Percentiles rank a stretch among this genome's conserved stretches.
These are phyloP conservation scores for Oryza australiensis DNA, from an alignment of 176 grass and related monocot species.

Conservation along the genomic window DNA sequence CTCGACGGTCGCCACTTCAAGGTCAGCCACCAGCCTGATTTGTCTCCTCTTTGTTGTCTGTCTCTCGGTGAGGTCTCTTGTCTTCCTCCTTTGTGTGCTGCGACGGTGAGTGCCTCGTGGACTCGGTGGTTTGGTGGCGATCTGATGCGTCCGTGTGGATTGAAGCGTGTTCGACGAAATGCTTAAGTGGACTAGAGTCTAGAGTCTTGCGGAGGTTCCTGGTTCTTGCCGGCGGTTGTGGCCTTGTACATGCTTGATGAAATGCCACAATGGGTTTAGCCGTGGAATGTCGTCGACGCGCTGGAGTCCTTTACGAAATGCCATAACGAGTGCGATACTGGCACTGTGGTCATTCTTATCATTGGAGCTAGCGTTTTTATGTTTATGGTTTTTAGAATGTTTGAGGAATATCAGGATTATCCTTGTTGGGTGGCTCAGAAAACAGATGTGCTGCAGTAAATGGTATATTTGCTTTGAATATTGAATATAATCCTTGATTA, in stretches of 20 bases:
- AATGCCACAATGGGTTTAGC: slow-evolving; percentile 36
- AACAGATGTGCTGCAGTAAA: not conserved
- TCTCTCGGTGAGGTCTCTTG: not conserved
- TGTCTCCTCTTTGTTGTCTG: not conserved
- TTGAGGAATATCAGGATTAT: not conserved
- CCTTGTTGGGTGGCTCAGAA: not conserved
- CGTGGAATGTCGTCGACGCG: not conserved
- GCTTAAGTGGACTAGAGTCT: not conserved
- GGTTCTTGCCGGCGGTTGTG: not conserved
- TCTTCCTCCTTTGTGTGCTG: not conserved
- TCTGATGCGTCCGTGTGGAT: not conserved
- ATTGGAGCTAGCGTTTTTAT: not conserved
- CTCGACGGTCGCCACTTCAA: slow-evolving; percentile 78
- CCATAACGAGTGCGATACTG: not conserved
- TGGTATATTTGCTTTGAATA: not conserved
- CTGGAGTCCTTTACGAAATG: not conserved
- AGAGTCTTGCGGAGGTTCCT: not conserved
- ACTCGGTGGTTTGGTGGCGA: not conserved
- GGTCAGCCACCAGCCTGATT: slow-evolving; percentile 36
- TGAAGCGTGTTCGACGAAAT: slow-evolving; percentile 33
- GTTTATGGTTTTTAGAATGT: not conserved
- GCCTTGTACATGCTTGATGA: slow-evolving; percentile 43
- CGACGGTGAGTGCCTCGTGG: not conserved
- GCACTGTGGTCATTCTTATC: not conserved
- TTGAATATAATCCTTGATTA: not conserved